Conservation (phyloP, 345 rosid species). For the Brassica carinata region DNA sequence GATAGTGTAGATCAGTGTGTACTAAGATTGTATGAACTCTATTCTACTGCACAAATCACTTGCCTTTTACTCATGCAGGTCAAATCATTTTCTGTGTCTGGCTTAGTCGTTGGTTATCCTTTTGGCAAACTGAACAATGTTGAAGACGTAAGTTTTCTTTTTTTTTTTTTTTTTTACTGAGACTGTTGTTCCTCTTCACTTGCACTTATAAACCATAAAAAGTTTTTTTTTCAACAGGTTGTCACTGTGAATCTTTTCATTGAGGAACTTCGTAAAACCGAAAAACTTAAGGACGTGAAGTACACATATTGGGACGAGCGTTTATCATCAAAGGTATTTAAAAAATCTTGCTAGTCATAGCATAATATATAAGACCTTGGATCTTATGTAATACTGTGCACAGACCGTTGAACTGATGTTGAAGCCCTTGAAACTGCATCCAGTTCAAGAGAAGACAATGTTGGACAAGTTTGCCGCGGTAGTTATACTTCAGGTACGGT, state of each 20-base stretch:
- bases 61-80: constrained; percentile 47
- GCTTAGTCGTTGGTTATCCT: constrained; percentile 80
- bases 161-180: constrained; percentile 4
- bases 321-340: constrained; percentile 66
- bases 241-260: constrained; percentile 59
- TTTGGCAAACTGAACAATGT: constrained; percentile 41
- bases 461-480: constrained; percentile 87
- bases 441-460: constrained; percentile 59
- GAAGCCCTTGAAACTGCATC: constrained; percentile 63
- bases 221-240: constrained; percentile 43
- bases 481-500: constrained; percentile 80
- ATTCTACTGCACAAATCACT: background rate
- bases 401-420: constrained; percentile 69
- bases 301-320: constrained; percentile 80
- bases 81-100: constrained; percentile 59
- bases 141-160: constrained; percentile 49
- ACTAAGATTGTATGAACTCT: constrained; percentile 7
- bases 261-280: constrained; percentile 61
- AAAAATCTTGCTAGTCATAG: background rate
- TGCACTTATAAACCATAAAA: background rate
- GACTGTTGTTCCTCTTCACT: background rate
- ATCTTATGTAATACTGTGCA: constrained; percentile 7
- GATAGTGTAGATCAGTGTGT: constrained; percentile 21
- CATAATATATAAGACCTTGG: background rate
- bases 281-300: constrained; percentile 58